Conservation (phyloP, 1,284 basidiomycete species). For the Cryptococcus sp. region DNA sequence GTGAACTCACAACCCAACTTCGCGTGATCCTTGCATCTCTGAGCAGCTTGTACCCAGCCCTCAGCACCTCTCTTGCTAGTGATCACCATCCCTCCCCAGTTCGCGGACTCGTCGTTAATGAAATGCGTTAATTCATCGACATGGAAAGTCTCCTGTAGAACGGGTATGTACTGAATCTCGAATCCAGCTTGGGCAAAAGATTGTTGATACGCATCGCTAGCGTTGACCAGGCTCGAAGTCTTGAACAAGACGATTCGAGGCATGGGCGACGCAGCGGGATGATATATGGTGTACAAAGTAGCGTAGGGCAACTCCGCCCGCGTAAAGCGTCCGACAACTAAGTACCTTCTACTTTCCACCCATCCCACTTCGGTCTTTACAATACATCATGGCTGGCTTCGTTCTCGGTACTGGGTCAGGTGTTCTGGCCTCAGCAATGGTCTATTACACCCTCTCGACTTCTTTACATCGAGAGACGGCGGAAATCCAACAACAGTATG, state of each 20-base stretch:
- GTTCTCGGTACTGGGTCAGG: constrained; percentile 40
- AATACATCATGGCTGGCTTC: constrained; percentile 37
- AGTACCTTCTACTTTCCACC: too few relatives aligned
- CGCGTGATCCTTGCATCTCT: background rate
- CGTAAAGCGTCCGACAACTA: too few relatives aligned
- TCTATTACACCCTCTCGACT: constrained; percentile 43
- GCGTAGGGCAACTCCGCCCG: too few relatives aligned
- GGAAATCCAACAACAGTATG: background rate
- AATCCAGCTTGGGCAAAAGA: background rate
- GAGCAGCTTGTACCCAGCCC: background rate
- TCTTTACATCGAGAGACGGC: background rate
- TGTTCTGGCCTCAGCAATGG: constrained; percentile 38
- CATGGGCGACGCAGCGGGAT: too few relatives aligned
- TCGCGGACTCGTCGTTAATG: background rate
- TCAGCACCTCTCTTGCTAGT: background rate
- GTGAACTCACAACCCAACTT: background rate
- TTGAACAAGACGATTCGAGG: background rate
- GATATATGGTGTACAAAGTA: too few relatives aligned
- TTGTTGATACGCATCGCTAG: background rate
- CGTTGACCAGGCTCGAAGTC: background rate
- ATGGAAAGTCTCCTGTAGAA: background rate
- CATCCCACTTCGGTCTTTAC: background rate
- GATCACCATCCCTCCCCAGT: background rate
- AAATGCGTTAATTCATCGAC: background rate
- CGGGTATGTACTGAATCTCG: background rate